Conservation (phyloP, 2,329 filamentous ascomycete genomes). For the Colletotrichum orchidophilum region DNA sequence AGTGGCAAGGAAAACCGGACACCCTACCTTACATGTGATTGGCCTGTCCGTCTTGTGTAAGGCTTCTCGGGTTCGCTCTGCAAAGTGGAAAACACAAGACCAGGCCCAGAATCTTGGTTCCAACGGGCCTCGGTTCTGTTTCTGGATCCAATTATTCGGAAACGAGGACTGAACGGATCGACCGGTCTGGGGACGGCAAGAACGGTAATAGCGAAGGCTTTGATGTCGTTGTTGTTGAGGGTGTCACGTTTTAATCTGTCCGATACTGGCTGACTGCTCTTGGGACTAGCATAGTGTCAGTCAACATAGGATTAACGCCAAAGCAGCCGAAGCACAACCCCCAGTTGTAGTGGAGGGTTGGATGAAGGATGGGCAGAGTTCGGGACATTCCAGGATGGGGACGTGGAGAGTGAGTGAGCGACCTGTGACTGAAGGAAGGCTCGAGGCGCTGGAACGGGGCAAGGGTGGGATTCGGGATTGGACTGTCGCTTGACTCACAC, state of each 20-base stretch:
- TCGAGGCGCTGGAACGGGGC: not conserved
- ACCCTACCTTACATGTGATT: not conserved
- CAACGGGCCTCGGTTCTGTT: not conserved
- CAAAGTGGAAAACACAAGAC: not conserved
- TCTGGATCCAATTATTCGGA: slow-evolving; percentile 1
- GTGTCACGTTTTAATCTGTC: not conserved
- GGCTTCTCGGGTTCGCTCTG: slow-evolving; percentile 6
- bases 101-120: slow-evolving; percentile 1
- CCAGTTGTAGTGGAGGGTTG: not conserved
- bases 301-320: not conserved
- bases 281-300: not conserved
- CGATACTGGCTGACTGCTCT: not conserved
- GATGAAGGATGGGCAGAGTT: not conserved
- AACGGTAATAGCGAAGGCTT: not conserved
- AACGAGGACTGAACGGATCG: slow-evolving; percentile 3
- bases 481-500: not conserved
- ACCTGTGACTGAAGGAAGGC: not conserved
- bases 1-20: not conserved
- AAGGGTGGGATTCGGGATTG: not conserved
- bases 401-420: not conserved
- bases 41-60: not conserved
- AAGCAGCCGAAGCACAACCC: not conserved
- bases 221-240: not conserved
- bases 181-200: not conserved
- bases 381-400: not conserved